Conservation (phyloP, 2,329 filamentous ascomycete species). For the Pestalotiopsis sp. region DNA sequence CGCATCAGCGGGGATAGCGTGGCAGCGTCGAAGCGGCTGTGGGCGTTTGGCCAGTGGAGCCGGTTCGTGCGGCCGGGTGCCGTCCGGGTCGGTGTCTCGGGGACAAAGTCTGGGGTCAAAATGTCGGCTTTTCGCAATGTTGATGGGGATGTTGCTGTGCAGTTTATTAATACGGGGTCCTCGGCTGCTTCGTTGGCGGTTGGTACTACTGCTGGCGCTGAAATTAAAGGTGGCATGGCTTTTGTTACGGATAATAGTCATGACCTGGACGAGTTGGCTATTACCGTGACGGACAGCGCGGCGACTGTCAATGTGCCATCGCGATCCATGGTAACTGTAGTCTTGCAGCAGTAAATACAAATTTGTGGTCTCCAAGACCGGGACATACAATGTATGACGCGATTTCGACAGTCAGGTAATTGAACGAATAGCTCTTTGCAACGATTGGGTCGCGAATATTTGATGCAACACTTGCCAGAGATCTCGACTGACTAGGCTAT, state of each 20-base stretch:
- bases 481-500: no score
- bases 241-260: constrained; percentile 25
- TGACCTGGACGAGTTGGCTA: constrained; percentile 20
- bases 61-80: constrained; percentile 20
- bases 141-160: not conserved
- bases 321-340: constrained; percentile 23
- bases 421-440: no score
- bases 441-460: no score
- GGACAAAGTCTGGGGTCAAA: constrained; percentile 16
- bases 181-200: constrained; percentile 17
- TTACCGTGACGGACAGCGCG: constrained; percentile 14
- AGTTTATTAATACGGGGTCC: constrained; percentile 22
- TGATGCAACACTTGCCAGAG: no score
- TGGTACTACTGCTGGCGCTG: constrained; percentile 12
- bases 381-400: not conserved
- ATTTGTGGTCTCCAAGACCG: no score
- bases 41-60: constrained; percentile 22
- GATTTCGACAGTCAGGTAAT: no score
- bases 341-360: constrained; percentile 12
- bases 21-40: not conserved
- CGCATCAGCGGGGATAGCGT: constrained; percentile 6
- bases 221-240: constrained; percentile 18
- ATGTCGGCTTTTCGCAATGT: constrained; percentile 12
- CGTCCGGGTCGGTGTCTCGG: constrained; percentile 18
- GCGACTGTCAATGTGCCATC: constrained; percentile 21